Base-by-base conservation (phyloP, 306 rosid genomes). In the Delonix regia region DNA sequence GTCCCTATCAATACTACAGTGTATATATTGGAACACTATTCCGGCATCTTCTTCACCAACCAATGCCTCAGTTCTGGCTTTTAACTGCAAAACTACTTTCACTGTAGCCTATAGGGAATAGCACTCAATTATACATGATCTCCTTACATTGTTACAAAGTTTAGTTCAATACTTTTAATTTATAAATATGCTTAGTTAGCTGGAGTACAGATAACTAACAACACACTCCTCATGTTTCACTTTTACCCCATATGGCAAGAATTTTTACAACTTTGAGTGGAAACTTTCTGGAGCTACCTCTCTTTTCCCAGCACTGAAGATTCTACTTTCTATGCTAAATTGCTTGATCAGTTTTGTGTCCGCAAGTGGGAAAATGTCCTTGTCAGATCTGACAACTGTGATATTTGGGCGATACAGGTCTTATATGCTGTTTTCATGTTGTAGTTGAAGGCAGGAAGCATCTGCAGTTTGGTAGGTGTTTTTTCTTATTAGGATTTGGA, bases 161-260 rank as follows among this genome's bases (percentile, higher is more conserved):
- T 53, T 5, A n/a, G 13, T n/a, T n/a, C 57, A 18, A n/a, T 4
- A 51, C n/a, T n/a, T n/a, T n/a, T n/a, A n/a, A n/a, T n/a, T n/a
- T 42, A 16, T 19, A 36, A 16, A 65, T 65, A 39, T 65, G 48
- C 71, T 36, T 13, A 7, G 33, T 18, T 16, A 38, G 39, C 66
- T 60, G 63, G 63, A 69, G 61, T 73, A 34, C 33, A 48, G 41
- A 63, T 53, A 42, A 18, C 2, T 13, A 59, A 71, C 56, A 63
- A 28, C 21, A 47, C 66, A 72, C 66, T 62, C 4, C 59, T 52
- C 4, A 5, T 53, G 82, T 36, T 82, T 55, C 80, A 67, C 80
- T 73, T 83, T 83, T 73, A 47, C 83, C 77, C 36, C 64, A 72
- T 76, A 73, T 15, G 64, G 53, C 61, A 48, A 59, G 73, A 73